Base-by-base conservation (phyloP, 148 eudicot species). In the Amaranthus palmeri region DNA sequence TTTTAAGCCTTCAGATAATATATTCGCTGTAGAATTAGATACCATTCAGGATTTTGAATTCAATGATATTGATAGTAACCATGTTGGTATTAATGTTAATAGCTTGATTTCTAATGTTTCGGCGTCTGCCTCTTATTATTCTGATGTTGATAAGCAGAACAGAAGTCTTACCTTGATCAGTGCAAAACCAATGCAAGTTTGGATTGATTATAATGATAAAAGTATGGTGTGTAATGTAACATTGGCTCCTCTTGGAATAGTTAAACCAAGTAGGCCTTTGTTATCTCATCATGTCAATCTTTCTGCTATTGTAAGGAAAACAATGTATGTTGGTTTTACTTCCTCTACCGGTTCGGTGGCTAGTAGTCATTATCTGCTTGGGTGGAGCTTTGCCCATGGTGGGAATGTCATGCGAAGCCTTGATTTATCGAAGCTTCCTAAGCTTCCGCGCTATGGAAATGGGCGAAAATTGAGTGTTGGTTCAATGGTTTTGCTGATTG, bases 11-110 rank as follows among this genome's bases (percentile, higher is more conserved):
- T 77, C 76, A 5, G 77, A 83, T 36, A 81, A 72, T 7, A 40
- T 80, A 8, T 68, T 83, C 8, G 79, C 68, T 10, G 73, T 82
- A 0, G 85, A 82, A 59, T 49, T 82, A 10, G 85, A 79, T 13
- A 79, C 85, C 2, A 70, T 79, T 41, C 53, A 45, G 40, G 78
- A 52, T 41, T 9, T 61, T 9, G 85, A 76, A 14, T 79, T 83
- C 12, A 9, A 64, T 0, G 86, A 83, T 15, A 71, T 71, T 11
- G 68, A 84, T 56, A 66, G 83, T 52, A 84, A 84, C 58, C 87
- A 84, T 67, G 83, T 81, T 11, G 84, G 87, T 14, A 84, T 84
- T 54, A 83, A 81, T 55, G 71, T 84, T 50, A 74, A 84, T 40
- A 67, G 75, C 46, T 51, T 84, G 51, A 10, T 11, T 0, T 85